Conservation (phyloP, 2,329 filamentous ascomycete genomes). For the Colletotrichum echinochloae region DNA sequence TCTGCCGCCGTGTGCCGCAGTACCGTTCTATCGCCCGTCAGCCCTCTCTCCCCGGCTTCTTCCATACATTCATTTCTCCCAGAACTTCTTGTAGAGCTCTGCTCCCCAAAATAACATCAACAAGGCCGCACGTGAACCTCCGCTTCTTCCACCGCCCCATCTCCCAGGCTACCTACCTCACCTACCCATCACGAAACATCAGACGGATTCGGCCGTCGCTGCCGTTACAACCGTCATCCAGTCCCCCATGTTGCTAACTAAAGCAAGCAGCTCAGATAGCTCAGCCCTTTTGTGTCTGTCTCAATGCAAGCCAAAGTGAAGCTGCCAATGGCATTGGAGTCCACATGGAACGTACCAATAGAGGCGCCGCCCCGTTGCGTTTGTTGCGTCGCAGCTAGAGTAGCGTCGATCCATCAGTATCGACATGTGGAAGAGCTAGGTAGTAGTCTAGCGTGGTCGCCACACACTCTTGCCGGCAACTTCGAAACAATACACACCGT, state of each 20-base stretch:
- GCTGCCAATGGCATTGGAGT: constrained; percentile 18
- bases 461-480: neutral
- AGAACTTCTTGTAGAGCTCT: constrained; percentile 8
- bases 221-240: constrained; percentile 6
- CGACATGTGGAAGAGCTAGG: neutral
- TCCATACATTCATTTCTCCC: constrained; percentile 1
- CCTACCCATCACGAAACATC: constrained; percentile 6
- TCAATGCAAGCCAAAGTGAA: constrained; percentile 22
- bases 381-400: constrained; percentile 23
- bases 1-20: neutral
- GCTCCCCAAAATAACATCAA: neutral
- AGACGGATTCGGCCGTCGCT: constrained; percentile 10
- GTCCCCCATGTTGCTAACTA: constrained; percentile 14
- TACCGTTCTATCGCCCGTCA: neutral
- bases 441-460: neutral
- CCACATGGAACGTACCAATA: constrained; percentile 7
- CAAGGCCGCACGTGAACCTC: constrained; percentile 15
- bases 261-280: constrained; percentile 13
- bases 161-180: neutral
- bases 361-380: constrained; percentile 7
- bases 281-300: constrained; percentile 19
- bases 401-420: constrained; percentile 15
- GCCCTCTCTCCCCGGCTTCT: constrained; percentile 2
- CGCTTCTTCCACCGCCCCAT: constrained; percentile 5
- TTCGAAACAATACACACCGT: constrained; percentile 4